Conservation (phyloP, 2,329 filamentous ascomycete species). For the Hypoxylon sp. region DNA sequence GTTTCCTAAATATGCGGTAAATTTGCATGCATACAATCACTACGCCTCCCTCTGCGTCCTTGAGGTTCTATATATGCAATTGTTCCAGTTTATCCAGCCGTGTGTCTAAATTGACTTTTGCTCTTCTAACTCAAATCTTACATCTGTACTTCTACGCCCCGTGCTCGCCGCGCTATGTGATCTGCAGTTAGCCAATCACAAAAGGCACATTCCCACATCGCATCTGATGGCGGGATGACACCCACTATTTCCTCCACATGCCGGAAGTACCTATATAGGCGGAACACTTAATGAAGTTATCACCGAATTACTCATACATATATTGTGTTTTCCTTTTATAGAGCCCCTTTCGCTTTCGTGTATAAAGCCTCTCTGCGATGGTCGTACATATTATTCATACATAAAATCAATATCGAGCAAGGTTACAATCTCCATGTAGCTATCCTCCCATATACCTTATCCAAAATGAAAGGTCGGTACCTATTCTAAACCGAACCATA, state of each 20-base stretch:
- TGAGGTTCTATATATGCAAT: slow-evolving; percentile 4
- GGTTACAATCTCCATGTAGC: not conserved
- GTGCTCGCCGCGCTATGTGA: not conserved
- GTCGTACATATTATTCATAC: not conserved
- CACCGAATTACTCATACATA: slow-evolving; percentile 15
- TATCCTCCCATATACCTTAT: not conserved
- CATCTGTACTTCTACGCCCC: not conserved
- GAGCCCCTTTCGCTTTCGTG: not conserved
- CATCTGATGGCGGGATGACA: slow-evolving; percentile 19
- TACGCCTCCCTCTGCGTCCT: not conserved
- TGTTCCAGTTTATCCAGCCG: not conserved
- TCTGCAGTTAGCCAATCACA: slow-evolving; percentile 1
- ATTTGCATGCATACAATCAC: not conserved
- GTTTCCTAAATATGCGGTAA: not conserved
- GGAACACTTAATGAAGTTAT: slow-evolving; percentile 3
- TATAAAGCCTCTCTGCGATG: not conserved
- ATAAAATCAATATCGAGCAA: not conserved
- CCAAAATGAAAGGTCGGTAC: slow-evolving; percentile 57
- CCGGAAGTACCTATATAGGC: not conserved
- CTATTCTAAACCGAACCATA: slow-evolving; percentile 11
- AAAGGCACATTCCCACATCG: slow-evolving; percentile 1
- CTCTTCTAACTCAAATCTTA: slow-evolving; percentile 10
- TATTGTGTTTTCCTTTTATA: not conserved
- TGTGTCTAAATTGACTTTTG: not conserved
- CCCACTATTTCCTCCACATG: not conserved